These are phyloP conservation scores for Zymoseptoria tritici DNA, from an alignment of 2,329 filamentous ascomycete species.

Conservation along the genomic window DNA sequence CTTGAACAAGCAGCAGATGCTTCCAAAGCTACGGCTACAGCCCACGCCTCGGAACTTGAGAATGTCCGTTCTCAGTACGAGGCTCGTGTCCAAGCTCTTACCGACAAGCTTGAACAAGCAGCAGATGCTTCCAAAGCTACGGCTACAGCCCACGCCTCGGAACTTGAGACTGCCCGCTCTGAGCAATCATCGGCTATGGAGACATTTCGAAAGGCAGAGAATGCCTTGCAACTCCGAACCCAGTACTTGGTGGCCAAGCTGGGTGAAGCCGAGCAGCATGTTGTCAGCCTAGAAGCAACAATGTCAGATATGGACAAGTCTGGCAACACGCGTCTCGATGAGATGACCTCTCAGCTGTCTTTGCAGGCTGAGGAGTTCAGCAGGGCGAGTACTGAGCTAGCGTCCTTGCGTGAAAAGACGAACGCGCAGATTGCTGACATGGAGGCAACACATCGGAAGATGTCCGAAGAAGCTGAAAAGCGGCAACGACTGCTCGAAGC, in stretches of 20 bases:
- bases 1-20: slow-evolving; percentile 1
- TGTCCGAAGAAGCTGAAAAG: background rate
- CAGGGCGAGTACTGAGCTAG: background rate
- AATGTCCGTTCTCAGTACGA: background rate
- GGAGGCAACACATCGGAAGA: background rate
- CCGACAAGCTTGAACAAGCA: slow-evolving; percentile 1
- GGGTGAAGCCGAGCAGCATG: background rate
- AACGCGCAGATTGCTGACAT: background rate
- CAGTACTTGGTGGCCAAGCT: slow-evolving; percentile 1
- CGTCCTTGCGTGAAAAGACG: background rate
- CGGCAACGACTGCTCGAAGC: background rate
- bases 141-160: background rate
- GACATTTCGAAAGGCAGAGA: background rate
- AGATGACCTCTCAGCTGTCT: background rate
- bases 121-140: slow-evolving; percentile 2
- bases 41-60: background rate
- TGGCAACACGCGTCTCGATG: background rate
- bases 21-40: background rate
- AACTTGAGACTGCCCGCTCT: background rate
- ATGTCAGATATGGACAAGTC: background rate
- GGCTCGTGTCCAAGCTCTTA: background rate
- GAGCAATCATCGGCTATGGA: background rate
- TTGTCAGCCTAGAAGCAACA: background rate
- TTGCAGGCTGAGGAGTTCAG: background rate
- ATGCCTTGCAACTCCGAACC: background rate